Evolutionary conservation across 2,329 filamentous ascomycete genomes (phyloP).

Genomic region (Gyromitra esculenta): DNA sequence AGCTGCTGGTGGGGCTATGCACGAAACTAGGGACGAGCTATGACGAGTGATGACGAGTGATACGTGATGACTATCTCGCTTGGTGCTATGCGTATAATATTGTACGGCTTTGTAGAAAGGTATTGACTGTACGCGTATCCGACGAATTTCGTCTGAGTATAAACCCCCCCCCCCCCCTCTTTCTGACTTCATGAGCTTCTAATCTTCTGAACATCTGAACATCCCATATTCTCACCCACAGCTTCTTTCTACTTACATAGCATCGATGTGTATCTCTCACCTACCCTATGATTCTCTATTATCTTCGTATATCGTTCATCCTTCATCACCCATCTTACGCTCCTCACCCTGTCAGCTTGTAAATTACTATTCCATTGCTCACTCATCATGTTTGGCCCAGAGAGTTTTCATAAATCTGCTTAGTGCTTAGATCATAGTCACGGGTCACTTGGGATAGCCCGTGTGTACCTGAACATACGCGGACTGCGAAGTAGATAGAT

Average conservation of each 20-base stretch:
- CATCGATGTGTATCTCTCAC: not conserved
- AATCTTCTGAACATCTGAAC: not conserved
- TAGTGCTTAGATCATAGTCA: too few species aligned
- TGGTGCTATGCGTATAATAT: not conserved
- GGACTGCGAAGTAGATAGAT: too few species aligned
- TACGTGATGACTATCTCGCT: not conserved
- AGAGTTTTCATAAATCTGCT: too few species aligned
- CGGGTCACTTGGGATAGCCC: too few species aligned
- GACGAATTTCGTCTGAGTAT: not conserved
- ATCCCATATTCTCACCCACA: not conserved
- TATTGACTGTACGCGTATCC: not conserved
- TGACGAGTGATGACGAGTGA: constrained; percentile 29
- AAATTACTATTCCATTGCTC: too few species aligned
- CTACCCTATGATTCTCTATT: not conserved
- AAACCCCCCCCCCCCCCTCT: constrained; percentile 6
- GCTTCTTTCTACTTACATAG: not conserved
- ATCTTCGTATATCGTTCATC: not conserved
- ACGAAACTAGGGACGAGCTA: not conserved
- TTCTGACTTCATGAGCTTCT: not conserved
- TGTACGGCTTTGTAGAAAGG: not conserved
- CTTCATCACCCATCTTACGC: not conserved
- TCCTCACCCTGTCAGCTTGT: not conserved
- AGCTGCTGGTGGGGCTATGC: too few species aligned
- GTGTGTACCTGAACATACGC: too few species aligned
- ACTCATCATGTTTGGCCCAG: too few species aligned